Percentiles rank a stretch among this genome's conserved stretches.
Evolutionary conservation across 345 rosid species (phyloP).

Genomic region (Noccaea caerulescens): DNA sequence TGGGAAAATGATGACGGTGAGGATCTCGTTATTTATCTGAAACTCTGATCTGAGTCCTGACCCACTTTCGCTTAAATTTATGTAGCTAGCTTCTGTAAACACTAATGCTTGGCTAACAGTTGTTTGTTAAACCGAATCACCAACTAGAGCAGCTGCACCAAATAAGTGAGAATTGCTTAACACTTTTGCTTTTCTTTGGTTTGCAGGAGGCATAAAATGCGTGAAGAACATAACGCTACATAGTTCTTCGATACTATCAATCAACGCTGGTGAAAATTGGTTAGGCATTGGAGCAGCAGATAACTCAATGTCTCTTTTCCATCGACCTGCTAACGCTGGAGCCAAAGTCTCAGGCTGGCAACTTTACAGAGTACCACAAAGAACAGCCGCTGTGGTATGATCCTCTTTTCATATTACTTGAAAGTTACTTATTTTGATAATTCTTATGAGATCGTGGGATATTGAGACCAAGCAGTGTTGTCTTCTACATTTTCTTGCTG

Average conservation of each 20-base stretch:
- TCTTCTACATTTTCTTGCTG: too few species aligned
- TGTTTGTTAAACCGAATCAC: not conserved
- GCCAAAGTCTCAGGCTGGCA: conserved; percentile 94
- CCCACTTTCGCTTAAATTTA: not conserved
- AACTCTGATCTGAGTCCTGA: conserved; percentile 18
- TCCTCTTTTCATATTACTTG: conserved; percentile 24
- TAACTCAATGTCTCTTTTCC: conserved; percentile 97
- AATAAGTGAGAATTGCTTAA: not conserved
- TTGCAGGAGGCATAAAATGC: conserved; percentile 75
- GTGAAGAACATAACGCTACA: conserved; percentile 94
- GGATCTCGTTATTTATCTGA: conserved; percentile 24
- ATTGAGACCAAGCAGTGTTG: too few species aligned
- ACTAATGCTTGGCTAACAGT: too few species aligned
- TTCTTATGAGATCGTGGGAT: too few species aligned
- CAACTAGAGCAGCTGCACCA: not conserved
- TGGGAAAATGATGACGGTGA: conserved; percentile 97
- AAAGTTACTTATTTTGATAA: not conserved
- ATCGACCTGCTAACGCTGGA: conserved; percentile 83
- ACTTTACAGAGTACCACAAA: conserved; percentile 93
- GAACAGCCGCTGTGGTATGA: conserved; percentile 83
- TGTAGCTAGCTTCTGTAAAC: conserved; percentile 10
- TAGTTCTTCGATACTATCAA: conserved; percentile 72
- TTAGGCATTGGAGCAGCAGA: conserved; percentile 98
- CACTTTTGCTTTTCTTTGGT: not conserved
- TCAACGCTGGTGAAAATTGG: conserved; percentile 95